Evolutionary conservation across 495 filamentous ascomycete genomes (phyloP).

Genomic region (Margaritispora aquatica): DNA sequence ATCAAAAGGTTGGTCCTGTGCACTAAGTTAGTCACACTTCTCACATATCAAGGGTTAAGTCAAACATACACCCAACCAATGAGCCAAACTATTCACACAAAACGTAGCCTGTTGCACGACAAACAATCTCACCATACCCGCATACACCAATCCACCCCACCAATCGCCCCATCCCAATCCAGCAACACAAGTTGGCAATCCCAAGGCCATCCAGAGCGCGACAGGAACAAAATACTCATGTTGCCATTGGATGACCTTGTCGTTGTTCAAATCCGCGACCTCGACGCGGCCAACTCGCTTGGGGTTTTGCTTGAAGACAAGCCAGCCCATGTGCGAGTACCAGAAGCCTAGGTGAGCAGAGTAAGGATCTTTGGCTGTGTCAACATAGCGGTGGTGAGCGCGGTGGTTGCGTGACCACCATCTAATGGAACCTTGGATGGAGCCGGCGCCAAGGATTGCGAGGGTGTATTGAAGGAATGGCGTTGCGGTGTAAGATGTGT

Average conservation of each 20-base stretch:
- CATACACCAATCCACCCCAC: slow-evolving; percentile 26
- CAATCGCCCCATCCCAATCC: slow-evolving; percentile 27
- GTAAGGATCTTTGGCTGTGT: slow-evolving; percentile 25
- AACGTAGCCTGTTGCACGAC: slow-evolving; percentile 27
- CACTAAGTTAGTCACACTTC: neutral
- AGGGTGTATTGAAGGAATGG: slow-evolving; percentile 13
- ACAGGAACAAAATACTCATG: slow-evolving; percentile 20
- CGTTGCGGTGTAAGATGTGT: slow-evolving; percentile 20
- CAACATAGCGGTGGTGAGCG: slow-evolving; percentile 24
- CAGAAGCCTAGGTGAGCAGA: slow-evolving; percentile 14
- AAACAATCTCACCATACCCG: slow-evolving; percentile 22
- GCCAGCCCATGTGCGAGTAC: slow-evolving; percentile 25
- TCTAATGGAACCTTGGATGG: slow-evolving; percentile 19
- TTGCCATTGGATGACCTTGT: slow-evolving; percentile 27
- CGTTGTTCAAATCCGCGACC: slow-evolving; percentile 26
- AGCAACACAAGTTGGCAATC: slow-evolving; percentile 22
- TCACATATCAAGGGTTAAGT: neutral
- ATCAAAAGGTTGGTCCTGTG: slow-evolving; percentile 1
- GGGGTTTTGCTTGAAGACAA: slow-evolving; percentile 10
- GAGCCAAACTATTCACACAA: slow-evolving; percentile 30
- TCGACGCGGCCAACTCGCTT: slow-evolving; percentile 16
- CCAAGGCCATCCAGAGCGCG: slow-evolving; percentile 14
- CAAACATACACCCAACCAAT: slow-evolving; percentile 24
- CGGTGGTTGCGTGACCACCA: slow-evolving; percentile 24
- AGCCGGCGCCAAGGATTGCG: slow-evolving; percentile 16